Evolutionary conservation across 177 flowering plant genomes (phyloP).

Genomic region (Vitis hybrid): DNA sequence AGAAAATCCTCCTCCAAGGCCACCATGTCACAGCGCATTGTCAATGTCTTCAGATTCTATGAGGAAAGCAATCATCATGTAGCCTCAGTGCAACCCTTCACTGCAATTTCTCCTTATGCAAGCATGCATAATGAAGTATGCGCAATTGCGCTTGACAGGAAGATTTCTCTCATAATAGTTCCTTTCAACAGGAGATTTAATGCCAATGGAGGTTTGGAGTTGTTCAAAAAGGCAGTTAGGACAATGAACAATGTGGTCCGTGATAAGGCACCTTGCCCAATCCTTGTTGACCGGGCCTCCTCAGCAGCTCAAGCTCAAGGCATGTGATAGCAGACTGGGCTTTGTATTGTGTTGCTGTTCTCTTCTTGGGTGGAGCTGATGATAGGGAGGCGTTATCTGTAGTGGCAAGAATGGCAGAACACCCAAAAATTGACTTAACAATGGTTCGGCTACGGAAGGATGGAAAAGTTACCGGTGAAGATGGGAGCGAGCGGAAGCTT

Average conservation of each 20-base stretch:
- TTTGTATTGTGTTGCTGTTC: constrained; percentile 23
- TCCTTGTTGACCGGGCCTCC: constrained; percentile 33
- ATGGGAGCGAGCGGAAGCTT: constrained; percentile 22
- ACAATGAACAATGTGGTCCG: constrained; percentile 15
- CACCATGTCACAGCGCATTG: constrained; percentile 2
- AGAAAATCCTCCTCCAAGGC: neutral
- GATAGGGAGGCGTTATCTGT: constrained; percentile 40
- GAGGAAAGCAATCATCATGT: neutral
- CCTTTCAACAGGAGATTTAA: constrained; percentile 27
- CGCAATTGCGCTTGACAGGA: constrained; percentile 27
- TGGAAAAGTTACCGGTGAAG: constrained; percentile 6
- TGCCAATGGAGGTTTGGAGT: neutral
- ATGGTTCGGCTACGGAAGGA: constrained; percentile 22
- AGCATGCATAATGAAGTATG: constrained; percentile 39
- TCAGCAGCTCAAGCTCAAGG: constrained; percentile 1
- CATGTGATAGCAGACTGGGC: constrained; percentile 3
- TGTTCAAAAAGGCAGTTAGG: neutral
- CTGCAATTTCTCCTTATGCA: constrained; percentile 17
- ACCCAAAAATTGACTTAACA: constrained; percentile 19
- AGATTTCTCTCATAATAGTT: constrained; percentile 24
- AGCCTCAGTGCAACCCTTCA: constrained; percentile 22
- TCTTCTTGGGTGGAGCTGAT: constrained; percentile 42
- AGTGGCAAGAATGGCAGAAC: constrained; percentile 28
- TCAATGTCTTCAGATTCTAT: constrained; percentile 23
- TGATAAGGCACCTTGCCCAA: constrained; percentile 27